These are phyloP conservation scores for Salix exigua DNA, from an alignment of 345 rosid species.

Conservation along the genomic window DNA sequence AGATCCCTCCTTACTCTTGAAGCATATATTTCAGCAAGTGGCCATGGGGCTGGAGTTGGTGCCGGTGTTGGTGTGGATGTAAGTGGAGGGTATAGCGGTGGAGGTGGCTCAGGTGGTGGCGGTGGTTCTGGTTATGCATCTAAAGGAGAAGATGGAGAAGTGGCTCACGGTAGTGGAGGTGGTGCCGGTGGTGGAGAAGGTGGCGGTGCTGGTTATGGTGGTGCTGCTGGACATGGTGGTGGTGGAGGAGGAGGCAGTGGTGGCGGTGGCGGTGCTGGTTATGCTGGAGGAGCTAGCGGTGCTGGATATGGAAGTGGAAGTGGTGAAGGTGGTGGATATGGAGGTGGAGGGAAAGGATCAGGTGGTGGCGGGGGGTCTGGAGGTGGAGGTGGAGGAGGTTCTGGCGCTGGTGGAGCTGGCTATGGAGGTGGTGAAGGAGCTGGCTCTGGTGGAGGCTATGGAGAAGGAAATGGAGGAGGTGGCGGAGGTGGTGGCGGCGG, in stretches of 20 bases:
- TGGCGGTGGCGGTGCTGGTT: background rate
- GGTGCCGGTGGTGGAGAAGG: conserved; percentile 6
- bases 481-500: conserved; percentile 34
- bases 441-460: conserved; percentile 25
- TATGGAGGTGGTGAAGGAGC: conserved; percentile 35
- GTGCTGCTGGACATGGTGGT: conserved; percentile 11
- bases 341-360: background rate
- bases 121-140: conserved; percentile 5
- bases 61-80: conserved; percentile 2
- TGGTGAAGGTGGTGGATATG: conserved; percentile 12
- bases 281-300: conserved; percentile 9
- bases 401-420: conserved; percentile 8
- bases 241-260: conserved; percentile 16
- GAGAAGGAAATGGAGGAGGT: conserved; percentile 39
- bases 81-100: conserved; percentile 6
- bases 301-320: conserved; percentile 8
- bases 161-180: conserved; percentile 4
- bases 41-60: conserved; percentile 5
- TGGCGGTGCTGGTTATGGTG: conserved; percentile 3
- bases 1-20: conserved; percentile 12
- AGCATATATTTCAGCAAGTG: background rate
- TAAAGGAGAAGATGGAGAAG: conserved; percentile 12
- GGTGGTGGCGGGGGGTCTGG: conserved; percentile 8
- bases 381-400: conserved; percentile 19
- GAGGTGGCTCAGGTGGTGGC: conserved; percentile 13